Evolutionary conservation across 1,284 basidiomycete genomes (phyloP).

Genomic region (Boletus mariae): DNA sequence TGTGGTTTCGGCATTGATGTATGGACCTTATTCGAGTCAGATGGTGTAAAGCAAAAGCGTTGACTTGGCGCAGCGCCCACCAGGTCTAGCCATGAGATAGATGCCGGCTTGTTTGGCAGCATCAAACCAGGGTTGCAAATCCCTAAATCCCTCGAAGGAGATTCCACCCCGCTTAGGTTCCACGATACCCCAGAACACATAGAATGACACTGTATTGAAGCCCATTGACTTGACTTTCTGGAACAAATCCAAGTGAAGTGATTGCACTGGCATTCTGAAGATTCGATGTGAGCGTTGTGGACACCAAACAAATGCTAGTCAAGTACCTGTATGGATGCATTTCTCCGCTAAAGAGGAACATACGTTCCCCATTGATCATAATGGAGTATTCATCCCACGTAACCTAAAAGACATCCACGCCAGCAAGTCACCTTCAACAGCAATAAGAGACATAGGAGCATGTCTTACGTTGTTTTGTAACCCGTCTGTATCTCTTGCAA

Average conservation of each 20-base stretch:
- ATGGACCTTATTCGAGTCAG: constrained; percentile 35
- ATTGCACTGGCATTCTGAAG: constrained; percentile 39
- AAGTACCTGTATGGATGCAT: constrained; percentile 44
- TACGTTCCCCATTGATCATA: constrained; percentile 44
- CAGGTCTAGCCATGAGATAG: constrained; percentile 45
- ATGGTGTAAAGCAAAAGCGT: background rate
- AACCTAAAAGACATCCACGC: constrained; percentile 22
- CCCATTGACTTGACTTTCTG: constrained; percentile 47
- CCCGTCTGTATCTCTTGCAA: constrained; percentile 15
- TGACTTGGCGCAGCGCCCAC: constrained; percentile 18
- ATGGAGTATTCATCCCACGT: constrained; percentile 49
- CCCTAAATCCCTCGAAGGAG: constrained; percentile 46
- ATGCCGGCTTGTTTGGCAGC: constrained; percentile 44
- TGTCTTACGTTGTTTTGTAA: constrained; percentile 21
- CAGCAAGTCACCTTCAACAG: background rate
- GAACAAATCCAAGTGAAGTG: constrained; percentile 42
- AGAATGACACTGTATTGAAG: constrained; percentile 46
- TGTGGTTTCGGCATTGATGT: constrained; percentile 54
- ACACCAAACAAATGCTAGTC: background rate
- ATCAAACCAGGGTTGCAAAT: constrained; percentile 47
- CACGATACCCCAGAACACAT: constrained; percentile 44
- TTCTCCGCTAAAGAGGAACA: constrained; percentile 46
- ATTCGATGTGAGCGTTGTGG: background rate
- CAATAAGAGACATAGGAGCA: background rate
- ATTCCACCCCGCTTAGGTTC: constrained; percentile 44